Conservation (phyloP, 1,139 yeast species). For the Suhomyces bolitotheri region DNA sequence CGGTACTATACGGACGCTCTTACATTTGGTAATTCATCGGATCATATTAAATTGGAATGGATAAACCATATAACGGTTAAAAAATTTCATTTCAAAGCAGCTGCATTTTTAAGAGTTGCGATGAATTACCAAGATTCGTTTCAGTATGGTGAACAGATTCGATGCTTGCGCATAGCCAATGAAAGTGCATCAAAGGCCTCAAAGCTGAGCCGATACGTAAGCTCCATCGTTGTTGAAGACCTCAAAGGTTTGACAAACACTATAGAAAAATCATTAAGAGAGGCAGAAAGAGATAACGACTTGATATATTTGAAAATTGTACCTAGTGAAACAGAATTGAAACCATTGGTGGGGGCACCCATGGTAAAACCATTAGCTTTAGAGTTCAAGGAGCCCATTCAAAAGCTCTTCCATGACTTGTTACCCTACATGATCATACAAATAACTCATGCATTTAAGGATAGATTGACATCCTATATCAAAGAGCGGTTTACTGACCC, state of each 20-base stretch:
- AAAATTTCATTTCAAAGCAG: conserved; percentile 64
- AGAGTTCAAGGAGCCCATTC: conserved; percentile 29
- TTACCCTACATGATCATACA: conserved; percentile 70
- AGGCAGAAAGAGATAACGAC: conserved; percentile 78
- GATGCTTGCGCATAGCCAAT: conserved; percentile 48
- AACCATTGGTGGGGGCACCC: conserved; percentile 48
- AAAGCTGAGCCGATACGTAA: conserved; percentile 45
- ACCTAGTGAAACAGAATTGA: conserved; percentile 47
- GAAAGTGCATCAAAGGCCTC: conserved; percentile 36
- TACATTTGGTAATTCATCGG: conserved; percentile 46
- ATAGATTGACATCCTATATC: conserved; percentile 62
- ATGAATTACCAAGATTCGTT: conserved; percentile 46
- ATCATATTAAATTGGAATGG: conserved; percentile 63
- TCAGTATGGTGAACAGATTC: conserved; percentile 72
- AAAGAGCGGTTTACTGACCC: conserved; percentile 53
- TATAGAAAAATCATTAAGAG: conserved; percentile 46
- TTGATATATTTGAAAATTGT: conserved; percentile 69
- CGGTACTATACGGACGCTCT: conserved; percentile 54
- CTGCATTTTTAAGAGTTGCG: conserved; percentile 65
- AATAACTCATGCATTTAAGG: conserved; percentile 66
- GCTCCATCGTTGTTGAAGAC: conserved; percentile 46
- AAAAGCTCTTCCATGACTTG: conserved; percentile 52
- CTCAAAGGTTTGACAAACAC: conserved; percentile 46
- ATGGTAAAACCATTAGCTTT: conserved; percentile 57
- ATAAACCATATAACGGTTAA: conserved; percentile 59